Evolutionary conservation across 1,284 basidiomycete genomes (phyloP).

Genomic region (Sparassis latifolia): DNA sequence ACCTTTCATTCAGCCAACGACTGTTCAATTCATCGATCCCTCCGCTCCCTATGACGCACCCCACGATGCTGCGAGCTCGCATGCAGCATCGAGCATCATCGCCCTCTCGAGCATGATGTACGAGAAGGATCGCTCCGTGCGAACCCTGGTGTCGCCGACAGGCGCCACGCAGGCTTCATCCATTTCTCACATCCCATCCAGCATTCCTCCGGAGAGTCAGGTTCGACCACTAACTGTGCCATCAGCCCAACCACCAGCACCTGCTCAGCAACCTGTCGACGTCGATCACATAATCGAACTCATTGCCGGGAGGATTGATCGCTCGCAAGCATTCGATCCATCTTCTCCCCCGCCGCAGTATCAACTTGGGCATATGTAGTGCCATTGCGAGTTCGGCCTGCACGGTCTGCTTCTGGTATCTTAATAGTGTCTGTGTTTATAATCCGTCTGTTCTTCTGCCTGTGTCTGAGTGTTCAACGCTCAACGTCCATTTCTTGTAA

Average conservation of each 20-base stretch:
- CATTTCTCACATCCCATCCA: background rate
- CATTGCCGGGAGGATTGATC: slow-evolving; percentile 18
- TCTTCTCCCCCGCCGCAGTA: slow-evolving; percentile 14
- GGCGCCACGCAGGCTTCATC: background rate
- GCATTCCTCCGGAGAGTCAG: background rate
- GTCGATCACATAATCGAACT: slow-evolving; percentile 20
- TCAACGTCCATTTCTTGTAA: too few species aligned
- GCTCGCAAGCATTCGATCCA: background rate
- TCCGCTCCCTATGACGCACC: too few species aligned
- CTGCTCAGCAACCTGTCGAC: background rate
- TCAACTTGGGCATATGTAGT: background rate
- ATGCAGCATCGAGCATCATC: too few species aligned
- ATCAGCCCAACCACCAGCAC: background rate
- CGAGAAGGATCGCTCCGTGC: too few species aligned
- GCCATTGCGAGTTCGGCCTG: background rate
- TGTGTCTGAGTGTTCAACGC: too few species aligned
- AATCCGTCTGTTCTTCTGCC: too few species aligned
- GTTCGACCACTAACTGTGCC: background rate
- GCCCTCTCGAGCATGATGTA: too few species aligned
- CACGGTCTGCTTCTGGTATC: background rate
- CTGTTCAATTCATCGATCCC: too few species aligned
- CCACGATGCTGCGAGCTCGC: too few species aligned
- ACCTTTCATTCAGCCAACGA: too few species aligned
- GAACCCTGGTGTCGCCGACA: too few species aligned
- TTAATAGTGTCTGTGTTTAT: too few species aligned